phyloP scores from a whole-genome alignment of 768 basidiomycete species.

The Chalciporus sphaerocephalus region DNA sequence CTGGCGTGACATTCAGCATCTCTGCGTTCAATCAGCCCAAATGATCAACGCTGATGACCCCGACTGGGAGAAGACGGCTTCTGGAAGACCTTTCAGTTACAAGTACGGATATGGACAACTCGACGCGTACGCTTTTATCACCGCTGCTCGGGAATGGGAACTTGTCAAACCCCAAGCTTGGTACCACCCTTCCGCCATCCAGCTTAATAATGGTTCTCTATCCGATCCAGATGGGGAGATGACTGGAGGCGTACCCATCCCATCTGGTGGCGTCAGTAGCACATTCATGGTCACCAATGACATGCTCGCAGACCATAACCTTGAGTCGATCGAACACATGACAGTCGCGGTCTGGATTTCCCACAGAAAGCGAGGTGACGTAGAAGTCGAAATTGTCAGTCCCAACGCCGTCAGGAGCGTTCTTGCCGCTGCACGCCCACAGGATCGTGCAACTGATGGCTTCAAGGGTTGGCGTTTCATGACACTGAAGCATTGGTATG shows the following conservation, averaged over 20 bases:
- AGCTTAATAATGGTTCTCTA: constrained; percentile 59
- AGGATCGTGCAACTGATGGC: constrained; percentile 63
- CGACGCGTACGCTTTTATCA: constrained; percentile 79
- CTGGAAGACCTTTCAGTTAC: constrained; percentile 58
- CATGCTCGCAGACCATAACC: constrained; percentile 66
- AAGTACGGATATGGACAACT: constrained; percentile 95
- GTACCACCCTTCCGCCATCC: constrained; percentile 72
- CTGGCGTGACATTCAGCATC: constrained; percentile 94
- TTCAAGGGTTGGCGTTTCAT: constrained; percentile 98
- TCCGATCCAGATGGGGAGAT: constrained; percentile 40
- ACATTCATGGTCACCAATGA: constrained; percentile 62
- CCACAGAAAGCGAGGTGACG: constrained; percentile 84
- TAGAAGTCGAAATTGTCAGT: constrained; percentile 85
- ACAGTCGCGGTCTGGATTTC: constrained; percentile 90
- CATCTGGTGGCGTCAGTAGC: constrained; percentile 58
- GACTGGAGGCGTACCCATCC: constrained; percentile 64
- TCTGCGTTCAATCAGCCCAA: constrained; percentile 72
- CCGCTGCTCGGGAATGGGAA: constrained; percentile 75
- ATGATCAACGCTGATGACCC: constrained; percentile 85
- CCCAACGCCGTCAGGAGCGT: constrained; percentile 85
- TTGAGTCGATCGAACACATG: constrained; percentile 88
- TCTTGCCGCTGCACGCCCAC: constrained; percentile 64
- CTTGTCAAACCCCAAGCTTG: constrained; percentile 93
- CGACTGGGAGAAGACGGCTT: constrained; percentile 84
- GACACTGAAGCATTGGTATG: constrained; percentile 94